A percentile compares a stretch with the other conserved stretches of the same genome.
Evolutionary conservation across 768 basidiomycete genomes (phyloP).

Genomic region (Multifurca ochricompacta): DNA sequence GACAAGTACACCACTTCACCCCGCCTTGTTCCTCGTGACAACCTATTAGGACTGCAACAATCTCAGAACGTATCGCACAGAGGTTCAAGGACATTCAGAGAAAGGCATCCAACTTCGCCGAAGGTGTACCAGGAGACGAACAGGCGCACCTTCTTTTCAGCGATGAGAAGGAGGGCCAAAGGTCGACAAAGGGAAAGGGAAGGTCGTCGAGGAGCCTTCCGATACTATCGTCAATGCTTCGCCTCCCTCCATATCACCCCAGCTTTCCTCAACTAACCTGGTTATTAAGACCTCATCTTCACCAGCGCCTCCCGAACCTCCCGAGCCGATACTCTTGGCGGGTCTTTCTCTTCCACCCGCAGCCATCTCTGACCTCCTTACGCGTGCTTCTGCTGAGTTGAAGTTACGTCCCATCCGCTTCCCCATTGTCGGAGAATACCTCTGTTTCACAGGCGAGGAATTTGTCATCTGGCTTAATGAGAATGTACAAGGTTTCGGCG

Average conservation of each 20-base stretch:
- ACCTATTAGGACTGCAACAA: slow-evolving; percentile 65
- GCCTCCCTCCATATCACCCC: slow-evolving; percentile 59
- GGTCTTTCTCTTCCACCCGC: slow-evolving; percentile 62
- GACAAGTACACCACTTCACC: slow-evolving; percentile 85
- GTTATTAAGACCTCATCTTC: slow-evolving; percentile 30
- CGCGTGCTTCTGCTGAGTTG: slow-evolving; percentile 65
- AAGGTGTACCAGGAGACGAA: slow-evolving; percentile 13
- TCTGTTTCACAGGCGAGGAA: slow-evolving; percentile 84
- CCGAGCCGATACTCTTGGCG: slow-evolving; percentile 60
- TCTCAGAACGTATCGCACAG: slow-evolving; percentile 80
- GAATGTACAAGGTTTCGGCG: slow-evolving; percentile 71
- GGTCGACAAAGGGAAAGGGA: slow-evolving; percentile 82
- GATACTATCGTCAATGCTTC: slow-evolving; percentile 35
- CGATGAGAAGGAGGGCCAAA: slow-evolving; percentile 35
- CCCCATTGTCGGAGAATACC: slow-evolving; percentile 76
- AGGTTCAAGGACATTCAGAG: slow-evolving; percentile 76
- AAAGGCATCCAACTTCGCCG: slow-evolving; percentile 30
- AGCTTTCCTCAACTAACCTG: slow-evolving; percentile 39
- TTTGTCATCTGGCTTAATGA: slow-evolving; percentile 78
- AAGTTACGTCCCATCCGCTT: slow-evolving; percentile 64
- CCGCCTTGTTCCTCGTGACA: slow-evolving; percentile 46
- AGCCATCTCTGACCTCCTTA: slow-evolving; percentile 60
- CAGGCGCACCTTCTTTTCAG: slow-evolving; percentile 28
- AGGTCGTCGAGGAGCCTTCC: slow-evolving; percentile 39
- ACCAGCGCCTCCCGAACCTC: slow-evolving; percentile 34